Evolutionary conservation across 768 basidiomycete species (phyloP), one percentile per base, ranked within the genome.

Genomic region (Rhizopogon rudus): DNA sequence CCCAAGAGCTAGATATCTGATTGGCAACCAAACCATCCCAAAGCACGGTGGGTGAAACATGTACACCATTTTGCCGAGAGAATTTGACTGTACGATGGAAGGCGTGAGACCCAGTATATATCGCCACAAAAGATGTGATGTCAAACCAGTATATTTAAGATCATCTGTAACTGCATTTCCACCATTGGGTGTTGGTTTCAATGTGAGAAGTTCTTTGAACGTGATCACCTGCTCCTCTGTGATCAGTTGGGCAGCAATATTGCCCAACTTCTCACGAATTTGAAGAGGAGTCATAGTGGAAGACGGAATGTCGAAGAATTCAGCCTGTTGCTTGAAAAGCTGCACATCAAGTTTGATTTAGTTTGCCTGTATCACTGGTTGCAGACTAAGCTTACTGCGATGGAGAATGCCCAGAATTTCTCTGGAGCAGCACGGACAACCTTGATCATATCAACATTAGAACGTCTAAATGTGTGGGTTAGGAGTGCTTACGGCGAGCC

Each of bases 21-120:
- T 74, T 78, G 10, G 82, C 86, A 51, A 91, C 65, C 53, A 87
- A 74, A 49, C 91, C 89, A 60, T 93, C 87, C 82, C 84, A 88
- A 2, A 91, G 72, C 2, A 77, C 81, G 40, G 92, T 88, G 4
- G 93, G 92, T 1, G 93, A 94, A 45, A 96, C 91, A 60, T 98
- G 95, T 40, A 97, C 83, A 2, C 90, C 79, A 58, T 98, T 97
- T 74, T 97, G 94, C 58, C 95, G 78, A 14, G 88, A 83, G 67
- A 87, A 87, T 71, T 95, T 97, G 77, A 97, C 92, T 94, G 62
- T 31, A 57, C 29, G 43, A n/a, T 10, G 17, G 42, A 12, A 35
- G 40, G 29, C 28, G 14, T 40, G 22, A 53, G 35, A 40, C 22
- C 35, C 4, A 12, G 35, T 12, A 37, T 44, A 41, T n/a, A 4